A percentile compares a stretch with the other conserved stretches of the same genome.
Conservation (phyloP, 2,329 filamentous ascomycete genomes). For the Colletotrichum lentis region DNA sequence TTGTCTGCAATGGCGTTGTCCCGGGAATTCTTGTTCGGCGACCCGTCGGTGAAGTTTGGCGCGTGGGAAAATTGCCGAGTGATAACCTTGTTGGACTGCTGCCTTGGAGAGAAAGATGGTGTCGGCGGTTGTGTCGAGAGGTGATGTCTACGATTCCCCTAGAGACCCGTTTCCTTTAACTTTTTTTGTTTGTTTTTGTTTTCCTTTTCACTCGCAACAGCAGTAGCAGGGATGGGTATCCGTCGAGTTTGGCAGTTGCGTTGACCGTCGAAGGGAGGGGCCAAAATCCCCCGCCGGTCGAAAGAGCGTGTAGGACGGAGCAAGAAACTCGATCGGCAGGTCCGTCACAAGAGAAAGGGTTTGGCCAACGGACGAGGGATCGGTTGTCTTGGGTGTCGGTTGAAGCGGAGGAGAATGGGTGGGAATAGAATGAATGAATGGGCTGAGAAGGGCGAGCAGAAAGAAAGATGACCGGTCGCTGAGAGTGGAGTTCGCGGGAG, state of each 20-base stretch:
- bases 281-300: constrained; percentile 4
- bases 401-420: constrained; percentile 28
- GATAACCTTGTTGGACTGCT: constrained; percentile 21
- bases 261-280: background rate
- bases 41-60: constrained; percentile 5
- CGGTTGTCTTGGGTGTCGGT: constrained; percentile 25
- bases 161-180: background rate
- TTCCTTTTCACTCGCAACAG: background rate
- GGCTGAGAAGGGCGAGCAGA: constrained; percentile 37
- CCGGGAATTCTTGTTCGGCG: background rate
- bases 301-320: constrained; percentile 14
- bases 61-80: background rate
- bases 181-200: background rate
- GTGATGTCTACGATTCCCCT: constrained; percentile 18
- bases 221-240: background rate
- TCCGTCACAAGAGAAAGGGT: constrained; percentile 9
- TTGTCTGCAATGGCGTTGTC: constrained; percentile 31
- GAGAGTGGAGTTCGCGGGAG: constrained; percentile 33
- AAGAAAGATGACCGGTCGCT: constrained; percentile 32
- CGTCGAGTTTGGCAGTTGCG: background rate
- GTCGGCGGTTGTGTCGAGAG: background rate
- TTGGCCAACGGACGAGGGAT: constrained; percentile 3
- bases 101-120: constrained; percentile 9
- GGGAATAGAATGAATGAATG: constrained; percentile 23
- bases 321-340: background rate